A percentile compares a stretch with the other conserved stretches of the same genome.
Evolutionary conservation across 2,329 filamentous ascomycete genomes (phyloP).

Genomic region (Remersonia thermophila): DNA sequence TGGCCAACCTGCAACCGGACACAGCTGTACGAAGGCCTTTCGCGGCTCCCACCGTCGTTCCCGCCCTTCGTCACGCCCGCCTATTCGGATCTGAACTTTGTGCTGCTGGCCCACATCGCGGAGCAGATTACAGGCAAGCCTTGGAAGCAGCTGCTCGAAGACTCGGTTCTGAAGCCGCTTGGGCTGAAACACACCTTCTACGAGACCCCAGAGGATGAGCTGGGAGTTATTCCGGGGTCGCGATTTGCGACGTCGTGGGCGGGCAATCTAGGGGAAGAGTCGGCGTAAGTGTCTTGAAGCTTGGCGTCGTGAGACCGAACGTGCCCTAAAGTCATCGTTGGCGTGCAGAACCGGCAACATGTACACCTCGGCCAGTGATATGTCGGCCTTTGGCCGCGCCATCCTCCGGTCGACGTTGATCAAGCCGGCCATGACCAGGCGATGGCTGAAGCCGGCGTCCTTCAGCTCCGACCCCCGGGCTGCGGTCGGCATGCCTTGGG

Average conservation of each 20-base stretch:
- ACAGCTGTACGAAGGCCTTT: slow-evolving; percentile 8
- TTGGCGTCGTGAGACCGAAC: too few species aligned
- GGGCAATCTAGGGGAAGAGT: slow-evolving; percentile 21
- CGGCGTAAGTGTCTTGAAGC: slow-evolving; percentile 19
- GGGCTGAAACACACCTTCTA: slow-evolving; percentile 23
- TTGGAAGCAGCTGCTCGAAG: slow-evolving; percentile 21
- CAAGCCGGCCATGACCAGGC: slow-evolving; percentile 20
- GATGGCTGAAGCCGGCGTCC: slow-evolving; percentile 23
- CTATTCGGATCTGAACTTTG: slow-evolving; percentile 28
- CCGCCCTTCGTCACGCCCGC: slow-evolving; percentile 24
- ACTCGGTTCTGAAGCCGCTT: slow-evolving; percentile 22
- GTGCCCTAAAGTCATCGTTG: too few species aligned
- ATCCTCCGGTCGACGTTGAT: slow-evolving; percentile 22
- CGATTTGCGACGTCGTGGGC: slow-evolving; percentile 22
- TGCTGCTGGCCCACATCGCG: slow-evolving; percentile 25
- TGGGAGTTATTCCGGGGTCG: slow-evolving; percentile 25
- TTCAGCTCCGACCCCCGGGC: slow-evolving; percentile 22
- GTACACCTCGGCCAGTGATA: slow-evolving; percentile 21
- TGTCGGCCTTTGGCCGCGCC: slow-evolving; percentile 21
- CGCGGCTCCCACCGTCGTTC: slow-evolving; percentile 20
- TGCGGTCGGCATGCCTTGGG: slow-evolving; percentile 23
- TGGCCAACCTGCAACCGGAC: slow-evolving; percentile 21
- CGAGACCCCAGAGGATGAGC: slow-evolving; percentile 19
- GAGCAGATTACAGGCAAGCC: slow-evolving; percentile 24
- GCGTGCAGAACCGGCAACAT: slow-evolving; percentile 22